phyloP scores from a whole-genome alignment of 352 stramenopile species.

The Vaucheria bursata region DNA sequence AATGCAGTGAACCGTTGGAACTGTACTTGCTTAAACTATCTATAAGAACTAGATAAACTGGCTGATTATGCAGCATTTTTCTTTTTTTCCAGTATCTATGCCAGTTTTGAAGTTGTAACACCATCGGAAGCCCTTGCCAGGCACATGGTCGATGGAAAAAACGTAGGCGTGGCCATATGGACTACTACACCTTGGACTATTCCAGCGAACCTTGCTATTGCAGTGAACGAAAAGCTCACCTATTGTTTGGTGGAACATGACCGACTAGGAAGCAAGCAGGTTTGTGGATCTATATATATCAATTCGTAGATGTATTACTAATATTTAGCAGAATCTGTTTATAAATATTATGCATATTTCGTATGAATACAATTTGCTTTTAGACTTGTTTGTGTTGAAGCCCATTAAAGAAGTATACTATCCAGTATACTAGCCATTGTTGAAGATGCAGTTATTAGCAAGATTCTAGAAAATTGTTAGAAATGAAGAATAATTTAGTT shows the following conservation, averaged over 20 bases:
- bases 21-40: not conserved
- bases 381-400: no score
- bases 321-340: no score
- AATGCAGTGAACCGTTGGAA: not conserved
- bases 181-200: slow-evolving; percentile 99
- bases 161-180: slow-evolving; percentile 76
- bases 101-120: slow-evolving; percentile 29
- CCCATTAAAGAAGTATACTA: no score
- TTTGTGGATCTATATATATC: no score
- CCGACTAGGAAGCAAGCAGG: slow-evolving; percentile 18
- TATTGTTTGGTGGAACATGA: slow-evolving; percentile 75
- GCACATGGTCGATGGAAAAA: slow-evolving; percentile 8
- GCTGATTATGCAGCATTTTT: slow-evolving; percentile 14
- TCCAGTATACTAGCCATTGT: no score
- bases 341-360: no score
- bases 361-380: no score
- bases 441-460: no score
- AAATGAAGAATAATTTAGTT: no score
- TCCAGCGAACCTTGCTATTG: slow-evolving; percentile 91
- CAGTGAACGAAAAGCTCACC: slow-evolving; percentile 80
- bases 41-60: not conserved
- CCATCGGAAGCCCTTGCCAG: slow-evolving; percentile 19
- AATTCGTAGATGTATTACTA: no score
- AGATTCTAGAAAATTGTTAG: no score
- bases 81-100: slow-evolving; percentile 17